A percentile compares a stretch with the other conserved stretches of the same genome.
Evolutionary conservation across 2,329 filamentous ascomycete genomes (phyloP).

Genomic region (Mariannaea elegans): DNA sequence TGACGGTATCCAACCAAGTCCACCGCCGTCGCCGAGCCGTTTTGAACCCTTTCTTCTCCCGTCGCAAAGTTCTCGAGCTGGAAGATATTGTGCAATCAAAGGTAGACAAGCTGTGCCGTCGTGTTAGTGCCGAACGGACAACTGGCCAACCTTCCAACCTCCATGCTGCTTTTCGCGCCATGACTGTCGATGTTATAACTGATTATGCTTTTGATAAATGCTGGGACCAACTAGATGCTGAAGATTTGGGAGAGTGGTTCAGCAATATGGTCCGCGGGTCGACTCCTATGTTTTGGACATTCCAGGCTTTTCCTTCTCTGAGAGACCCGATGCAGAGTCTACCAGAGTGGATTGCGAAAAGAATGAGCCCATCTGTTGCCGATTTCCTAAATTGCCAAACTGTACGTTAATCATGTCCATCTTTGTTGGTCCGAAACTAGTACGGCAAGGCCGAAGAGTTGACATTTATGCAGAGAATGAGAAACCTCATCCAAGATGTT

Average conservation of each 20-base stretch:
- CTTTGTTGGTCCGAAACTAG: background rate
- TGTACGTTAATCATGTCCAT: conserved; percentile 1
- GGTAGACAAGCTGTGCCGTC: conserved; percentile 39
- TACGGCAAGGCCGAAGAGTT: too few relatives aligned
- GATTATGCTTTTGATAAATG: conserved; percentile 31
- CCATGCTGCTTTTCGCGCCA: conserved; percentile 22
- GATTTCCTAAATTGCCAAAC: conserved; percentile 7
- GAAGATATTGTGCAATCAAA: conserved; percentile 48
- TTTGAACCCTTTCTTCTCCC: conserved; percentile 55
- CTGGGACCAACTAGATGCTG: conserved; percentile 23
- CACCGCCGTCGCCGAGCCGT: conserved; percentile 52
- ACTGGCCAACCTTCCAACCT: conserved; percentile 13
- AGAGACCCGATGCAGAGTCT: conserved; percentile 6
- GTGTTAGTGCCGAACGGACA: conserved; percentile 4
- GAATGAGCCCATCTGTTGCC: conserved; percentile 14
- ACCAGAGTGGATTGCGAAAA: conserved; percentile 6
- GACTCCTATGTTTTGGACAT: conserved; percentile 16
- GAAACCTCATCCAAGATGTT: conserved; percentile 8
- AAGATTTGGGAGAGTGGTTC: conserved; percentile 26
- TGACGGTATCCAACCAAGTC: conserved; percentile 48
- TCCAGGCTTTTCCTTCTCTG: conserved; percentile 14
- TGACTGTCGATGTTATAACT: conserved; percentile 26
- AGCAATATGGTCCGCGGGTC: conserved; percentile 16
- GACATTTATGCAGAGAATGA: conserved; percentile 6
- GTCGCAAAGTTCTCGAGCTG: conserved; percentile 45